Conservation (phyloP, 139 green algal genomes). For the Pseudopediastrum boryanum region DNA sequence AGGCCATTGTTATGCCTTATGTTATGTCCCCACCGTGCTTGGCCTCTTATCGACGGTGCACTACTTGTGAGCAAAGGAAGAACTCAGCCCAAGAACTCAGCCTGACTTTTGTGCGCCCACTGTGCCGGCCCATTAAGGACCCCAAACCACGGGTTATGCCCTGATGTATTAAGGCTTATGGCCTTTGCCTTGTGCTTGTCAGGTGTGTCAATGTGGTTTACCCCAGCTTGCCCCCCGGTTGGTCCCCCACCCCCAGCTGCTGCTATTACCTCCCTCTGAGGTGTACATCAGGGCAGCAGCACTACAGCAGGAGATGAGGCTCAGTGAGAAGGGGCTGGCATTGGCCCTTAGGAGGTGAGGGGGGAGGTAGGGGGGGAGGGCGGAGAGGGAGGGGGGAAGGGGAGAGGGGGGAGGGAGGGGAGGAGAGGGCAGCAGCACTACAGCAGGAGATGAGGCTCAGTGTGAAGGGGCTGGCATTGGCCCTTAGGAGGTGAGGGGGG, state of each 20-base stretch:
- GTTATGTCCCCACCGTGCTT: too few relatives aligned
- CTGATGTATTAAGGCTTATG: not conserved
- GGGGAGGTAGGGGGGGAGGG: too few relatives aligned
- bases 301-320: slow-evolving; percentile 23
- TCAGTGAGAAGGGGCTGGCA: slow-evolving; percentile 31
- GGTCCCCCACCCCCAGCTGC: not conserved
- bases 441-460: slow-evolving; percentile 28
- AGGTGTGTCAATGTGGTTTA: not conserved
- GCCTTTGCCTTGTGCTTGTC: not conserved
- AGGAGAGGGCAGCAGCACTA: slow-evolving; percentile 16
- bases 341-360: slow-evolving; percentile 21
- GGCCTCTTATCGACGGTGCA: too few relatives aligned
- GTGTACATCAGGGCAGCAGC: slow-evolving; percentile 16
- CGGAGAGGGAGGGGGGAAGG: too few relatives aligned
- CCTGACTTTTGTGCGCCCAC: not conserved
- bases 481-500: slow-evolving; percentile 21
- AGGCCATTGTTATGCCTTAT: too few relatives aligned
- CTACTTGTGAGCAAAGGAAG: not conserved
- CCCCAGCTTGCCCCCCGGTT: not conserved
- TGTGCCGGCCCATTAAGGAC: not conserved
- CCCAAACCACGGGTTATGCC: not conserved
- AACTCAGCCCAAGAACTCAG: too few relatives aligned
- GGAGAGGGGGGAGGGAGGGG: too few relatives aligned
- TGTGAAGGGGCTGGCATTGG: slow-evolving; percentile 25
- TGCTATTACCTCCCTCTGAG: slow-evolving; percentile 6